These are phyloP conservation scores for Coniferiporia sulphurascens DNA, from an alignment of 1,284 basidiomycete species.

Conservation along the genomic window DNA sequence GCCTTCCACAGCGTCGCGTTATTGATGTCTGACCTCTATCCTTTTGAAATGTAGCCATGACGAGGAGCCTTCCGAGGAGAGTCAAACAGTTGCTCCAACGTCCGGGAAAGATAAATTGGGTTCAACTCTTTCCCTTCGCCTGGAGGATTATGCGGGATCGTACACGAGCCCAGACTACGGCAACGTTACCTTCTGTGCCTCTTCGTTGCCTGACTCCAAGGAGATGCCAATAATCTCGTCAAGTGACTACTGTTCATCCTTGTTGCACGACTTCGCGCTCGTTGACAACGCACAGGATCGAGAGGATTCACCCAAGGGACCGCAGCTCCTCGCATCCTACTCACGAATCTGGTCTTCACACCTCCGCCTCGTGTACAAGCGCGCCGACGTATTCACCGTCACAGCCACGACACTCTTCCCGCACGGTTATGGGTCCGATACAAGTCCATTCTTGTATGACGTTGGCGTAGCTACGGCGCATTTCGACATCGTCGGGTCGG, in stretches of 20 bases:
- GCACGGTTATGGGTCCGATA: slow-evolving; percentile 24
- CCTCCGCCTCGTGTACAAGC: slow-evolving; percentile 19
- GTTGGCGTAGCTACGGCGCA: background rate
- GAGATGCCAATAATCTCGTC: slow-evolving; percentile 11
- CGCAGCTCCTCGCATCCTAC: slow-evolving; percentile 19
- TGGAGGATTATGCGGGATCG: slow-evolving; percentile 20
- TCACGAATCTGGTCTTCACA: slow-evolving; percentile 22
- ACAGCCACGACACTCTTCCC: slow-evolving; percentile 22
- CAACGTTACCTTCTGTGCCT: slow-evolving; percentile 21
- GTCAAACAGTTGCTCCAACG: background rate
- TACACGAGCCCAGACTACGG: slow-evolving; percentile 25
- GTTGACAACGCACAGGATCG: slow-evolving; percentile 14
- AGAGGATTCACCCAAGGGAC: background rate
- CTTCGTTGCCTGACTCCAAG: background rate
- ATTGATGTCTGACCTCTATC: background rate
- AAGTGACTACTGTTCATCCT: slow-evolving; percentile 16
- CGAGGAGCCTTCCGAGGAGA: background rate
- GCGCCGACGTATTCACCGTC: slow-evolving; percentile 18
- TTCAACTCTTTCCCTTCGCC: slow-evolving; percentile 3
- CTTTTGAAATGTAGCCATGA: background rate
- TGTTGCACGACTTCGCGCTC: slow-evolving; percentile 20
- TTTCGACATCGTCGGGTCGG: background rate
- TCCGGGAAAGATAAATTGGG: slow-evolving; percentile 4
- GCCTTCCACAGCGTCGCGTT: background rate
- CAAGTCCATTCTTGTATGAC: slow-evolving; percentile 21